Conservation (phyloP, 305 asterid genomes). For the Rubia balearica region DNA sequence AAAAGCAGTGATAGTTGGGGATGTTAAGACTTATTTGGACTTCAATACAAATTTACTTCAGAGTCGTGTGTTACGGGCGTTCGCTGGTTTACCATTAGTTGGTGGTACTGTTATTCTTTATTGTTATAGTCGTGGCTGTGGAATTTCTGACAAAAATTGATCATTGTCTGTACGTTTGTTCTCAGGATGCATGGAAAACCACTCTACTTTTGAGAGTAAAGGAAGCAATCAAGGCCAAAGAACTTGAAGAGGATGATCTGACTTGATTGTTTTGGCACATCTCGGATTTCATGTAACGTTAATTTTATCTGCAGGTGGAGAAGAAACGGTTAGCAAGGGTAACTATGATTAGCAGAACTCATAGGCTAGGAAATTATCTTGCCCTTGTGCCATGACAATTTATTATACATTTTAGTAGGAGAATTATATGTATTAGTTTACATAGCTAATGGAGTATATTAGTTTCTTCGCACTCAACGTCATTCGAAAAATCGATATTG, state of each 20-base stretch:
- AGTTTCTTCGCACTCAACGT: no score
- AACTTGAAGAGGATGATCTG: conserved; percentile 85
- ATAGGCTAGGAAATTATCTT: no score
- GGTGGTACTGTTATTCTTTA: background rate
- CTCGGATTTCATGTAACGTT: background rate
- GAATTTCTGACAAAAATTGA: background rate
- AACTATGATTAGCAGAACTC: no score
- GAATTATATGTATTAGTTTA: no score
- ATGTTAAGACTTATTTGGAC: background rate
- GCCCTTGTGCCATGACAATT: no score
- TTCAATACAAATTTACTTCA: background rate
- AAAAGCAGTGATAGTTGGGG: background rate
- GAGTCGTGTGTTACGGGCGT: background rate
- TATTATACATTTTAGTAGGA: no score
- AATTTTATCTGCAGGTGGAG: background rate
- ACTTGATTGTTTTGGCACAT: conserved; percentile 30
- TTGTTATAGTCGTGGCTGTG: background rate
- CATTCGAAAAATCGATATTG: no score
- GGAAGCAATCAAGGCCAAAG: conserved; percentile 58
- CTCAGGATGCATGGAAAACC: conserved; percentile 90
- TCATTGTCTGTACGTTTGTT: conserved; percentile 8
- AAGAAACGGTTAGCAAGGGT: no score
- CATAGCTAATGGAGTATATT: no score
- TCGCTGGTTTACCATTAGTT: background rate
- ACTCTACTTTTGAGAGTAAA: conserved; percentile 38